Base-by-base conservation (phyloP, 2,329 filamentous ascomycete species). In the Fusarium goolgardi region DNA sequence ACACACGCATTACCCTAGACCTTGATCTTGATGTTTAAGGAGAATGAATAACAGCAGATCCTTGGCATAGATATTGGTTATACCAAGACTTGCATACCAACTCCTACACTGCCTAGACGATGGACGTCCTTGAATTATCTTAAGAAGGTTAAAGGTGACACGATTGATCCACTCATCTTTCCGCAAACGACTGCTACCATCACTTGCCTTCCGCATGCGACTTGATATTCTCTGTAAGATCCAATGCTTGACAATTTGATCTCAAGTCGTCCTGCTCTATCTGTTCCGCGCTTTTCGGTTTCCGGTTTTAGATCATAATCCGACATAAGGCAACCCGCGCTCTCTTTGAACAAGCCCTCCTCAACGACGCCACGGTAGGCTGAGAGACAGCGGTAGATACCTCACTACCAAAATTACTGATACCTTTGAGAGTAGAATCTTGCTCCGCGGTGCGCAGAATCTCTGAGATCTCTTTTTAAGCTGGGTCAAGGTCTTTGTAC, bases 381-480 rank as follows among this genome's bases (percentile, higher is more conserved):
- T n/a, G 5, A 12, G 34, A 37, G 10, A 37, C 10, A n/a, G 18
- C 2, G 10, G 34, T 37, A 37, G 18, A 37, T 12, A 37, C 18
- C 10, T 37, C 71, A 27, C 51, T 53, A 6, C 58, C 64, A 3
- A 73, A 47, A 12, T 25, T 11, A 2, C 6, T 18, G 23, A 71
- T 53, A 1, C 67, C 61, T 45, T 58, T 43, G 3, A 69, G 39
- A 2, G 43, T 34, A 12, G 46, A 34, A 4, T 53, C 55, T 16
- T 32, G 6, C 18, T 37, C 11, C 9, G 9, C 15, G 5, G 9
- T 11, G 5, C 10, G 18, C 10, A 20, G 18, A 20, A n/a, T 5
- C 12, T 52, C 9, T 29, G 20, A 34, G 3, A 61, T 10, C 4
- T 53, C 10, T 35, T 45, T 45, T 61, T n/a, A 32, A 3, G 37